Evolutionary conservation across 768 basidiomycete species (phyloP).

Genomic region (Baorangia bicolor): DNA sequence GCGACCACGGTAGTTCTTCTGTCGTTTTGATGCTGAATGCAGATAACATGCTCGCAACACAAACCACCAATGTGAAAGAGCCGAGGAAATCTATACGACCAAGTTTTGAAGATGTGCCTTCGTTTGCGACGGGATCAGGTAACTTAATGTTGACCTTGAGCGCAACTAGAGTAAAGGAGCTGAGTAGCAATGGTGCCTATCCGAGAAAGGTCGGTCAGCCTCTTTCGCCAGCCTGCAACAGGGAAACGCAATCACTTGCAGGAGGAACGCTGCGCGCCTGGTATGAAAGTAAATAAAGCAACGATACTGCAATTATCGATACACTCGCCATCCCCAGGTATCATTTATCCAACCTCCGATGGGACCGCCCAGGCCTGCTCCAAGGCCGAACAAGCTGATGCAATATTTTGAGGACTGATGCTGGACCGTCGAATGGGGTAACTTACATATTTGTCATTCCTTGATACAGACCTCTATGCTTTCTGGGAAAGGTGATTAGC

Average conservation of each 20-base stretch:
- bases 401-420: constrained; percentile 8
- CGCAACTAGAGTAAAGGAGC: constrained; percentile 69
- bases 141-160: constrained; percentile 78
- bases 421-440: background rate
- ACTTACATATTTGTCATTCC: constrained; percentile 85
- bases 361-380: constrained; percentile 78
- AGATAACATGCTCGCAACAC: constrained; percentile 68
- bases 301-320: background rate
- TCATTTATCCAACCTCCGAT: constrained; percentile 86
- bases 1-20: constrained; percentile 74
- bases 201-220: constrained; percentile 13
- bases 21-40: constrained; percentile 77
- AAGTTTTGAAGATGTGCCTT: constrained; percentile 60
- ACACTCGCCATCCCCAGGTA: constrained; percentile 74
- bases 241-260: constrained; percentile 56
- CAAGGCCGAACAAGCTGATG: constrained; percentile 76
- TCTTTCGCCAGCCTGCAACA: background rate
- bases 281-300: constrained; percentile 12
- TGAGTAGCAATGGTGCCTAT: constrained; percentile 73
- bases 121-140: constrained; percentile 62
- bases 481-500: constrained; percentile 42
- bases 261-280: constrained; percentile 84
- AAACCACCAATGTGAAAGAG: constrained; percentile 72
- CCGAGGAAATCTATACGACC: constrained; percentile 84
- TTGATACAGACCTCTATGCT: constrained; percentile 87